phyloP scores from a whole-genome alignment of 106 monocot species.

The Alisma plantagoaquatica region DNA sequence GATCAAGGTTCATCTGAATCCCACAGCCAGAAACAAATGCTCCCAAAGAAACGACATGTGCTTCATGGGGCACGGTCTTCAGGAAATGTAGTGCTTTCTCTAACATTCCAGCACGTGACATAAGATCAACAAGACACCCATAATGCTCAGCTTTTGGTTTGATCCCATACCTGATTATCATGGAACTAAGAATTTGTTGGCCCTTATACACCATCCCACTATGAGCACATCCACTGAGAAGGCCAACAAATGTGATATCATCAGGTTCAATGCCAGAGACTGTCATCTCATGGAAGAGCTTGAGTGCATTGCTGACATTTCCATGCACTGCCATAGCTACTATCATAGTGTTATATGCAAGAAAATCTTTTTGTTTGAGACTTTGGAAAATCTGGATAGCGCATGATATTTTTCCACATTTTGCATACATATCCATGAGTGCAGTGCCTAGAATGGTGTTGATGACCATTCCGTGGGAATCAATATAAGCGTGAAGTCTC shows the following conservation, averaged over 20 bases:
- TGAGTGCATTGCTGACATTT: conserved; percentile 20
- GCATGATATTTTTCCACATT: conserved; percentile 31
- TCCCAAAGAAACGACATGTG: conserved; percentile 42
- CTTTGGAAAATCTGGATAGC: conserved; percentile 25
- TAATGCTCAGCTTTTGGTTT: conserved; percentile 47
- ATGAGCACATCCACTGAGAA: conserved; percentile 43
- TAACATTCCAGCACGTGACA: conserved; percentile 36
- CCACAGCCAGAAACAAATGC: conserved; percentile 48
- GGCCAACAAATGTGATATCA: conserved; percentile 34
- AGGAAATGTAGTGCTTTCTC: conserved; percentile 32
- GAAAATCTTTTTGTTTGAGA: conserved; percentile 22
- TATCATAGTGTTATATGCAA: conserved; percentile 51
- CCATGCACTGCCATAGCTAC: conserved; percentile 37
- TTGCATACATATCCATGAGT: conserved; percentile 54
- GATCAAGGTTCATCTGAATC: conserved; percentile 30
- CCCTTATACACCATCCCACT: conserved; percentile 38
- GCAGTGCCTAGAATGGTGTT: conserved; percentile 35
- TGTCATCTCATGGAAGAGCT: conserved; percentile 23
- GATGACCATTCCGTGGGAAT: conserved; percentile 11
- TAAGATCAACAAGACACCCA: conserved; percentile 50
- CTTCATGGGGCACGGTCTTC: conserved; percentile 44
- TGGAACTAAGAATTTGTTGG: conserved; percentile 17
- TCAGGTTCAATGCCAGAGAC: conserved; percentile 21
- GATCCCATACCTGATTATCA: conserved; percentile 25
- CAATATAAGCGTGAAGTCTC: conserved; percentile 25